Conservation (phyloP, 257 asterid genomes). For the Gentiana dahurica region DNA sequence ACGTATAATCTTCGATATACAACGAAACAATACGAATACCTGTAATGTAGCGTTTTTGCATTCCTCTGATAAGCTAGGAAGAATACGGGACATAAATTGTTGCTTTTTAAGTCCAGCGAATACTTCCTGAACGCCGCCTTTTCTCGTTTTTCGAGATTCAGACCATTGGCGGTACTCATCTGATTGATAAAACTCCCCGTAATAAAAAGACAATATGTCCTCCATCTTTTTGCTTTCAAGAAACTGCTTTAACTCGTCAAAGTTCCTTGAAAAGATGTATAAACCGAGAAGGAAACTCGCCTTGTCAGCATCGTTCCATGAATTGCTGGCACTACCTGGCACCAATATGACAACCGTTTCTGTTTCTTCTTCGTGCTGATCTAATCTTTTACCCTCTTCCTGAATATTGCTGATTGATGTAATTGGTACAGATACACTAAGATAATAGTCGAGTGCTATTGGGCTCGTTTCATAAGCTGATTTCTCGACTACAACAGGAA, state of each 20-base stretch:
- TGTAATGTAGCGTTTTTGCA: constrained; percentile 28
- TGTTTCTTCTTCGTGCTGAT: too few relatives aligned
- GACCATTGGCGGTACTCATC: constrained; percentile 52
- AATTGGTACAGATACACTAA: too few relatives aligned
- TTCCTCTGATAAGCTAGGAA: constrained; percentile 36
- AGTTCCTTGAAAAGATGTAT: constrained; percentile 54
- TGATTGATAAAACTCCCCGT: constrained; percentile 50
- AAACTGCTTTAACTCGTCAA: constrained; percentile 39
- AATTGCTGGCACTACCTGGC: constrained; percentile 31
- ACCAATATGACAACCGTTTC: constrained; percentile 11
- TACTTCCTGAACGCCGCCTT: constrained; percentile 46
- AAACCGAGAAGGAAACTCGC: constrained; percentile 45
- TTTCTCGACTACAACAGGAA: constrained; percentile 26
- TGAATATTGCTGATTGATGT: too few relatives aligned
- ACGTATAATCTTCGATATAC: too few relatives aligned
- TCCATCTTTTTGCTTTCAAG: constrained; percentile 40
- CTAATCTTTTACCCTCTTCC: too few relatives aligned
- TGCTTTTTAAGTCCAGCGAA: constrained; percentile 70
- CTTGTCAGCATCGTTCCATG: constrained; percentile 50
- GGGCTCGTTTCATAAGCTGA: constrained; percentile 17
- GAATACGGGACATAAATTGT: constrained; percentile 48
- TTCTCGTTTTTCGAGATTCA: constrained; percentile 37
- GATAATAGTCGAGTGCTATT: not conserved
- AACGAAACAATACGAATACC: constrained; percentile 21
- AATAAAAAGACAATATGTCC: constrained; percentile 41